phyloP scores from a whole-genome alignment of 1,284 basidiomycete genomes.

The Lentinus polychrous region DNA sequence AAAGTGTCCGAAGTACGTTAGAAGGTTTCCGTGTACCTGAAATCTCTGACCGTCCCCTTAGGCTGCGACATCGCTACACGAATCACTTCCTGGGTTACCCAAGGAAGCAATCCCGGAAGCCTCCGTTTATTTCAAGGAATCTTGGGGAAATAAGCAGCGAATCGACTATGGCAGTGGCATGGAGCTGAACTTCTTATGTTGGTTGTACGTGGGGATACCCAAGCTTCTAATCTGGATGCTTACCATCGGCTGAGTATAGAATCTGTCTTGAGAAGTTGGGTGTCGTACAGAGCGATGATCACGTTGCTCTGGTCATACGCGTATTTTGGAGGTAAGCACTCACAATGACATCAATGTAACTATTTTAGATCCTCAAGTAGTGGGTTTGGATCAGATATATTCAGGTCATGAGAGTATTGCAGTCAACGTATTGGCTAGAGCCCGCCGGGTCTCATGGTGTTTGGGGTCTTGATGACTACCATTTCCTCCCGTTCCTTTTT shows the following conservation, averaged over 20 bases:
- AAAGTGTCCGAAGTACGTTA: conserved; percentile 59
- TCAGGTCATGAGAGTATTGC: conserved; percentile 83
- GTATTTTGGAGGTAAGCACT: conserved; percentile 80
- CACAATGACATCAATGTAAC: not conserved
- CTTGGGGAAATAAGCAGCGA: conserved; percentile 88
- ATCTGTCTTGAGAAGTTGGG: conserved; percentile 77
- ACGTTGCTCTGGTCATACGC: conserved; percentile 71
- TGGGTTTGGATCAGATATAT: conserved; percentile 76
- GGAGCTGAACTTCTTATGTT: conserved; percentile 97
- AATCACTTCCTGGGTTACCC: conserved; percentile 50
- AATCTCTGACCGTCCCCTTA: conserved; percentile 13
- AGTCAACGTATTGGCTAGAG: conserved; percentile 96
- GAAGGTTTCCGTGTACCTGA: not conserved
- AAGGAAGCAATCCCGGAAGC: conserved; percentile 58
- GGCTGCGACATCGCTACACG: conserved; percentile 49
- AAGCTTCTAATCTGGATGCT: not conserved
- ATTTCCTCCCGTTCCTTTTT: conserved; percentile 92
- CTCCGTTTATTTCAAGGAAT: conserved; percentile 76
- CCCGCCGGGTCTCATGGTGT: conserved; percentile 97
- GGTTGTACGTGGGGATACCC: conserved; percentile 62
- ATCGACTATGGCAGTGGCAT: conserved; percentile 99
- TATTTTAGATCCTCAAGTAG: too few species aligned
- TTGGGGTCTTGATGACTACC: conserved; percentile 98
- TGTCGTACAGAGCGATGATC: conserved; percentile 62
- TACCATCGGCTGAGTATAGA: conserved; percentile 33